Base-by-base conservation (phyloP, 352 stramenopile species). In the Globisporangium camurandrum region DNA sequence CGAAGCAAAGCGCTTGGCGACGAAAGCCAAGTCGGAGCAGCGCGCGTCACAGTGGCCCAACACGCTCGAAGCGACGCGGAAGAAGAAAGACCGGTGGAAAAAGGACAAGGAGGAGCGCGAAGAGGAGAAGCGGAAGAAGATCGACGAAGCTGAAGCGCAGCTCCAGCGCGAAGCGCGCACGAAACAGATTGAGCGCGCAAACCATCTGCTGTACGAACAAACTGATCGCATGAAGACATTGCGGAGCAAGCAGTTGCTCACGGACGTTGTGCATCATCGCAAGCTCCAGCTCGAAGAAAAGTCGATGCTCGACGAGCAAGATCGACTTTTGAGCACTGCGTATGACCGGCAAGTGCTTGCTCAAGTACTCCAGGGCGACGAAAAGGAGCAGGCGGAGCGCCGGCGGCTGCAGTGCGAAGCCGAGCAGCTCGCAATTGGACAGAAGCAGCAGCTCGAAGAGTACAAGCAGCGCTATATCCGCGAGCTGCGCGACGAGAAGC, bases 191-290 rank as follows among this genome's bases (percentile, higher is more conserved):
- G 75, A 87, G 59, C 68, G 74, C 20, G 88, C 89, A 2, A 95
- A 95, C 40, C 59, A 65, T 2, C 57, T 93, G 40, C 67, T 97
- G 5, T 96, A 96, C 56, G 86, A 96, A 50, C 82, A 96, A 39
- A 96, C 86, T 2, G 88, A 96, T 54, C 92, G 88, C 51, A 96
- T 96, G 75, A 97, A 97, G 69, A 86, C 79, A 4, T 60, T 97
- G 27, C 62, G 84, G 1, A 88, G 69, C 46, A 91, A 95, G 61
- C 71, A 96, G 46, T 57, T 95, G 12, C 67, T 95, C 19, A 57
- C 71, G 0, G 89, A 97, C 30, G 86, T 93, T n/a, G 57, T 96
- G 16, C 71, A 93, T 57, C 78, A 95, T 39, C 73, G 81, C 22
- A 84, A 76, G 57, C 61, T 93, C n/a, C 86, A 96, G 46, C 55